Conservation (phyloP, 75 land plant species). For the Selaginella moellendorffii region DNA sequence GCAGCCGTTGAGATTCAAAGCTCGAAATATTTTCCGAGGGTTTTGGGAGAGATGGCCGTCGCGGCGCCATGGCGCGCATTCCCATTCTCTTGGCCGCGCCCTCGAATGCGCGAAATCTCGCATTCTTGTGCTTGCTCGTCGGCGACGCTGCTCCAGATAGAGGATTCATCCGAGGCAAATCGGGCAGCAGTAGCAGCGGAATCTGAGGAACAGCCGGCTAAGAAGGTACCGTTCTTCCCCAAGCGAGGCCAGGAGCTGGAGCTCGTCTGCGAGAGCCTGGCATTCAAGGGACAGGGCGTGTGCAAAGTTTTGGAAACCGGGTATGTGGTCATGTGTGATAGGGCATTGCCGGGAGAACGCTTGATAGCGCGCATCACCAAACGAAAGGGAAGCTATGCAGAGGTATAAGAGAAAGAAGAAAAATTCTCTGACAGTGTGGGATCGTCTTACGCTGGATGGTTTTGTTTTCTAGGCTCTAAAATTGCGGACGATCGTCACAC, state of each 20-base stretch:
- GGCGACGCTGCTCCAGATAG: too few relatives aligned
- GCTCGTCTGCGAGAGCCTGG: slow-evolving; percentile 78
- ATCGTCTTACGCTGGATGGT: too few relatives aligned
- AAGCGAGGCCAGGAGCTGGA: slow-evolving; percentile 62
- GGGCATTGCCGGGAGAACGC: slow-evolving; percentile 83
- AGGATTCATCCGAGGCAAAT: not conserved
- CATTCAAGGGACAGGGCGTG: slow-evolving; percentile 79
- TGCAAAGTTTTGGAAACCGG: slow-evolving; percentile 79
- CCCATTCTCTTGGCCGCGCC: too few relatives aligned
- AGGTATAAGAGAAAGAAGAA: slow-evolving; percentile 27
- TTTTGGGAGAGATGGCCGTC: too few relatives aligned
- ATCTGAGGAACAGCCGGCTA: not conserved
- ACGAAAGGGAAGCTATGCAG: slow-evolving; percentile 58
- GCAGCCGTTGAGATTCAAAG: not conserved
- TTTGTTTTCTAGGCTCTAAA: slow-evolving; percentile 62
- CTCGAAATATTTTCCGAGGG: not conserved
- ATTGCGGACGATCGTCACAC: slow-evolving; percentile 54
- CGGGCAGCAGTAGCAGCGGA: not conserved
- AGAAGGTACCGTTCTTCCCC: slow-evolving; percentile 30
- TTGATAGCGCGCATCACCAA: slow-evolving; percentile 77
- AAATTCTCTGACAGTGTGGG: not conserved
- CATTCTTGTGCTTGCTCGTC: too few relatives aligned
- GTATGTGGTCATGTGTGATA: slow-evolving; percentile 77
- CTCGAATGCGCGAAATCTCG: too few relatives aligned
- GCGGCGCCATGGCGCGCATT: too few relatives aligned